Conservation (phyloP, 2,329 filamentous ascomycete species). For the Aspergillus hiratsukae region DNA sequence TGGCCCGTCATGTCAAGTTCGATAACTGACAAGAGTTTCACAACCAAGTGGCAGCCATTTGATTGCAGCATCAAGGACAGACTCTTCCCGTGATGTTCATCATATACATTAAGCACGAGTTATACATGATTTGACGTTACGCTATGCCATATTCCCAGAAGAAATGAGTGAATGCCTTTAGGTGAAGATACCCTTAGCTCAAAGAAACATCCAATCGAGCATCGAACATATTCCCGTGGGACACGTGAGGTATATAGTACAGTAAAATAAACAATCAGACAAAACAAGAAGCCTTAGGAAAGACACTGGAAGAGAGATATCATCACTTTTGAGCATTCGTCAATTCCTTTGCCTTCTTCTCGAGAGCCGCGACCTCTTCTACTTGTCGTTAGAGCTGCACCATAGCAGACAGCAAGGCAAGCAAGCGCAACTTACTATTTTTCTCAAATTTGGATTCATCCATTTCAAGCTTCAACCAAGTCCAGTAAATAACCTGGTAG, state of each 20-base stretch:
- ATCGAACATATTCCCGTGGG: not conserved
- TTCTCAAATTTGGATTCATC: slow-evolving; percentile 41
- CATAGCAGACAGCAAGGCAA: not conserved
- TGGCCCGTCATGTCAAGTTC: not conserved
- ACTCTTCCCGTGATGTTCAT: not conserved
- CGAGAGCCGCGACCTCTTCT: slow-evolving; percentile 33
- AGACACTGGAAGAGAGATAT: not conserved
- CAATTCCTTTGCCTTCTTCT: slow-evolving; percentile 33
- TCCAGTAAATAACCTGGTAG: slow-evolving; percentile 47
- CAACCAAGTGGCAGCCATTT: not conserved
- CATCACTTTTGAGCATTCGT: slow-evolving; percentile 25
- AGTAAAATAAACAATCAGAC: not conserved
- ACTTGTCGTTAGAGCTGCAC: slow-evolving; percentile 2
- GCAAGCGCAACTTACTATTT: slow-evolving; percentile 28
- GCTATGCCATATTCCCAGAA: not conserved
- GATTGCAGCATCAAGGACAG: not conserved
- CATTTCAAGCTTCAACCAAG: slow-evolving; percentile 46
- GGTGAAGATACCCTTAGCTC: not conserved
- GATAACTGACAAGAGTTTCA: not conserved
- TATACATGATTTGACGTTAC: not conserved
- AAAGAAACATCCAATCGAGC: too few species aligned
- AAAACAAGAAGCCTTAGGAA: not conserved
- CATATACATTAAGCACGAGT: not conserved
- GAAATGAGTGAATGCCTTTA: not conserved
- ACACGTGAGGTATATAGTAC: not conserved